Evolutionary conservation across 2,329 filamentous ascomycete species (phyloP), one percentile per base, ranked within the genome.

Genomic region (Fusarium zealandicum): DNA sequence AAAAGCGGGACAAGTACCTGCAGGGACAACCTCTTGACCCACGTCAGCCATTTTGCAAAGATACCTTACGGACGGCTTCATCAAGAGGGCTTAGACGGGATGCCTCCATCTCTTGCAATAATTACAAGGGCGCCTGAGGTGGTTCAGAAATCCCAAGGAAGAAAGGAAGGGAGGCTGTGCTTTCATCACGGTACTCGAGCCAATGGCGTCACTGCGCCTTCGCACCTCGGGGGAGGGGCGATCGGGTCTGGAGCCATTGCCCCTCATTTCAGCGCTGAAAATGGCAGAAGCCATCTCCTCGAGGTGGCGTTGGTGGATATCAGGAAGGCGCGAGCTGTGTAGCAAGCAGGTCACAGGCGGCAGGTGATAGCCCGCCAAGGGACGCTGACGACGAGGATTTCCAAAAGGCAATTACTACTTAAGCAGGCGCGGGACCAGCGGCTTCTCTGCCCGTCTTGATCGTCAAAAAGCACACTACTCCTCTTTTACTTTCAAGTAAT

Each of bases 191-290:
- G 49, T 41, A 47, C 45, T 51, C 54, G 39, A 46, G 35, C 58
- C 45, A 61, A 61, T 61, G 58, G 58, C 58, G 59, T 62, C 58
- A 61, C 59, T 25, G 22, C 30, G 32, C 40, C 50, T 59, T 45
- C 27, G 53, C 37, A 40, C 25, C 30, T 49, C 42, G 36, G 52
- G 54, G 36, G 57, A 59, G 58, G 58, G 58, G 59, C 58, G 54
- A 62, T 49, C 45, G 27, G 58, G 40, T 42, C 38, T 43, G 51
- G 45, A 27, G 36, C 38, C 46, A 50, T 47, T 62, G 59, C 58
- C 58, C 59, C 59, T 61, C 59, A 37, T 46, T 46, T 16, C 8
- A 6, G 6, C 11, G 13, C 32, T n/a, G 14, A n/a, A 55, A 45
- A 20, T 46, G 14, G 12, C 39, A 32, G 55, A 46, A 51, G 35